Evolutionary conservation across 2,329 filamentous ascomycete species (phyloP).

Genomic region (Cordyceps militaris): DNA sequence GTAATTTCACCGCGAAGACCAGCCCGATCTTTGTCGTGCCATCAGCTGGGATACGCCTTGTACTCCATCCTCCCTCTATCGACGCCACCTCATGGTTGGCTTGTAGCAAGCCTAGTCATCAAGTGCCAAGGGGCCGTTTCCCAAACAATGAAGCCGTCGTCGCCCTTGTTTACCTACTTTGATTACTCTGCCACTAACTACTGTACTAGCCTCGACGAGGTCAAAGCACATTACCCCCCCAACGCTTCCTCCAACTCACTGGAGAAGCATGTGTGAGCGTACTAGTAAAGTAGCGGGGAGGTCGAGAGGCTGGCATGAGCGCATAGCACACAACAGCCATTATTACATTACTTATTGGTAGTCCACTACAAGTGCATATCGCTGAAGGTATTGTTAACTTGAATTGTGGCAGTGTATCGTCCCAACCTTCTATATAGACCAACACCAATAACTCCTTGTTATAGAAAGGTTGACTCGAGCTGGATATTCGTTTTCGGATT

Average conservation of each 20-base stretch:
- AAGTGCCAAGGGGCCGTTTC: background rate
- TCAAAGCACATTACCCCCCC: slow-evolving; percentile 4
- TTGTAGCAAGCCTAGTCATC: background rate
- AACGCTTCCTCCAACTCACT: background rate
- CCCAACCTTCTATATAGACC: too few relatives aligned
- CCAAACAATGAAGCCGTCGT: background rate
- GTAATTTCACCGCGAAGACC: background rate
- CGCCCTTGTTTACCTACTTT: background rate
- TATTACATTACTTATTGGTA: too few relatives aligned
- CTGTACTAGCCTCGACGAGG: background rate
- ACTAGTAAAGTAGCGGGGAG: background rate
- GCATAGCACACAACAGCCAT: background rate
- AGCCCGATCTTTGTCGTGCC: background rate
- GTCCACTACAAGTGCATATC: too few relatives aligned
- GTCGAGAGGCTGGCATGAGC: background rate
- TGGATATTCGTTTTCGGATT: too few relatives aligned
- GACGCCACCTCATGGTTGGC: slow-evolving; percentile 4
- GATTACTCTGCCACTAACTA: background rate
- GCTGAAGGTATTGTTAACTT: too few relatives aligned
- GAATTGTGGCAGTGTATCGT: too few relatives aligned
- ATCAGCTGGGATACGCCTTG: background rate
- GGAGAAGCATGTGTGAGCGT: background rate
- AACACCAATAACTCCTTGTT: too few relatives aligned
- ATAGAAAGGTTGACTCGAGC: too few relatives aligned
- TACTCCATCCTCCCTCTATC: background rate